phyloP scores from a whole-genome alignment of 306 rosid genomes.

The Cicer arietinum region DNA sequence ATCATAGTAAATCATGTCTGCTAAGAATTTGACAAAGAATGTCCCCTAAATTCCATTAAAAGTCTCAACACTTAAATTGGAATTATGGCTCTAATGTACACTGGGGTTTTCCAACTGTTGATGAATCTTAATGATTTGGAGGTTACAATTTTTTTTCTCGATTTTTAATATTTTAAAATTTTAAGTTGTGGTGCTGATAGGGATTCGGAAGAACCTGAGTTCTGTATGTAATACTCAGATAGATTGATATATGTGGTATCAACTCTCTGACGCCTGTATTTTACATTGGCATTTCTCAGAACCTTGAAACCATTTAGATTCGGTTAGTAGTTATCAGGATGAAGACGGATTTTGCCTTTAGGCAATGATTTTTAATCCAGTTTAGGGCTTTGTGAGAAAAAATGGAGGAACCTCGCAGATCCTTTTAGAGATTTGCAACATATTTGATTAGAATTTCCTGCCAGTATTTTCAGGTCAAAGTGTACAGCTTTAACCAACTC shows the following conservation, averaged over 20 bases:
- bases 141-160: neutral
- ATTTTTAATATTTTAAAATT: neutral
- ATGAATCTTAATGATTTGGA: conserved; percentile 17
- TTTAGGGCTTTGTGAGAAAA: neutral
- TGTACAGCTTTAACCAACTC: neutral
- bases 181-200: neutral
- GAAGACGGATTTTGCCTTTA: neutral
- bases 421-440: neutral
- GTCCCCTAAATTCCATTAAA: conserved; percentile 6
- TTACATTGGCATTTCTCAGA: neutral
- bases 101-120: conserved; percentile 2
- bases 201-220: neutral
- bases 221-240: neutral
- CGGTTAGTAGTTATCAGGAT: neutral
- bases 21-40: conserved; percentile 26
- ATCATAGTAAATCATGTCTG: neutral
- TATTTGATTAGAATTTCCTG: neutral
- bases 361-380: neutral
- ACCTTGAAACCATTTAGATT: neutral
- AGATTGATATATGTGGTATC: neutral
- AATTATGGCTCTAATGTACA: conserved; percentile 6
- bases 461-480: neutral
- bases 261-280: conserved; percentile 5
- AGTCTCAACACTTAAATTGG: conserved; percentile 21
- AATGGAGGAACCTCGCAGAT: neutral